phyloP scores from a whole-genome alignment of 768 basidiomycete species.

The Scleroderma bovista region DNA sequence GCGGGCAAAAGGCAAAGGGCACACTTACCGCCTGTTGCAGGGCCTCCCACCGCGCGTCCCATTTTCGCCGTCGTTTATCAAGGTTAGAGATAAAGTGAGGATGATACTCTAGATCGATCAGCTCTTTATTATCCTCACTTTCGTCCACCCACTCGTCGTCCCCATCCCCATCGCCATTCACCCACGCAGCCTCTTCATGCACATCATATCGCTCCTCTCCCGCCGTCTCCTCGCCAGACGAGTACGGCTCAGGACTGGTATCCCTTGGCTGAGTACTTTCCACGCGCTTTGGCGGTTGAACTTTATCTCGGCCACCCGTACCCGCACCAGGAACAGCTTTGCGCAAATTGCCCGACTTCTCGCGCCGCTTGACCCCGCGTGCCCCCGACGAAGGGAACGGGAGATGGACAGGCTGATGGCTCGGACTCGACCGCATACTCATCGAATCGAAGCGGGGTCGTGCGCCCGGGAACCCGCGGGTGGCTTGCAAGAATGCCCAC shows the following conservation, averaged over 20 bases:
- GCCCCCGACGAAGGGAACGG: constrained; percentile 47
- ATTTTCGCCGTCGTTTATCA: constrained; percentile 63
- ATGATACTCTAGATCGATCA: constrained; percentile 73
- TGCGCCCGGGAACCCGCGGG: constrained; percentile 36
- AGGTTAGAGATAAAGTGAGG: constrained; percentile 60
- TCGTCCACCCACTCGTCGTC: constrained; percentile 71
- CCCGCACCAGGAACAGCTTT: constrained; percentile 4
- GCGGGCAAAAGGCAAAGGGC: neutral
- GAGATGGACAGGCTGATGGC: constrained; percentile 32
- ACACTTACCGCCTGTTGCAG: constrained; percentile 61
- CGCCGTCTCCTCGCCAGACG: constrained; percentile 74
- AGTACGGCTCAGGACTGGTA: constrained; percentile 72
- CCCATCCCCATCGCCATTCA: constrained; percentile 32
- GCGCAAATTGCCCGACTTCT: constrained; percentile 33
- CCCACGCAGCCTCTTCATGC: constrained; percentile 36
- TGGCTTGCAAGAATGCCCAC: constrained; percentile 66
- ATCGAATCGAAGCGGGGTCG: constrained; percentile 37
- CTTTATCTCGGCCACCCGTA: constrained; percentile 16
- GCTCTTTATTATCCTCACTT: constrained; percentile 62
- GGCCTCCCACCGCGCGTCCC: constrained; percentile 74
- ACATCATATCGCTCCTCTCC: constrained; percentile 49
- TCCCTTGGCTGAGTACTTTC: constrained; percentile 81
- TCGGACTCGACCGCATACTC: constrained; percentile 49
- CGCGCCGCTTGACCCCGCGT: constrained; percentile 41
- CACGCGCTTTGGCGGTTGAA: constrained; percentile 70